These are phyloP conservation scores for Laguncularia racemosa DNA, from an alignment of 345 rosid species.

Conservation along the genomic window DNA sequence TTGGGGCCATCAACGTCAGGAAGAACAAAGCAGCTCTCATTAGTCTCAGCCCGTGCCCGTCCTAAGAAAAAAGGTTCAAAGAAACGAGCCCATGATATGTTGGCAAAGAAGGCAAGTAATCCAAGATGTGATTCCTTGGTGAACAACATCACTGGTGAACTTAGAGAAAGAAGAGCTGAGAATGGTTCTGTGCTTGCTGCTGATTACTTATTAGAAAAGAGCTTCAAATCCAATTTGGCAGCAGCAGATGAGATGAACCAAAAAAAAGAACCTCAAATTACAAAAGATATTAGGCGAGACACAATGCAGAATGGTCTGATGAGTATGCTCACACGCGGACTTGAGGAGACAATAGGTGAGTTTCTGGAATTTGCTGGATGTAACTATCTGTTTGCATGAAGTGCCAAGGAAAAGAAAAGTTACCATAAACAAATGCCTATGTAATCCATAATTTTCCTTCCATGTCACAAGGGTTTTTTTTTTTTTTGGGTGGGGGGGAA, in stretches of 20 bases:
- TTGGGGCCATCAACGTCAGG: conserved; percentile 52
- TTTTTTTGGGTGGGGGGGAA: too few species aligned
- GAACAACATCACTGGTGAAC: conserved; percentile 25
- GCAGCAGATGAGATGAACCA: conserved; percentile 7
- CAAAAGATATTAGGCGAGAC: conserved; percentile 16
- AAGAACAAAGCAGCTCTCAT: conserved; percentile 10
- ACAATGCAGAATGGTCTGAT: conserved; percentile 18
- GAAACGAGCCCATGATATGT: conserved; percentile 13
- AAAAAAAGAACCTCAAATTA: conserved; percentile 11
- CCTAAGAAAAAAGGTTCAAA: conserved; percentile 13
- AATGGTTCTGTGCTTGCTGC: conserved; percentile 42
- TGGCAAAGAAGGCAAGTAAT: conserved; percentile 12
- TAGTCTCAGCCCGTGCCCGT: conserved; percentile 14
- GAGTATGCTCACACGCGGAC: conserved; percentile 21
- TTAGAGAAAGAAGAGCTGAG: conserved; percentile 29
- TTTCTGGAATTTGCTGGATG: background rate
- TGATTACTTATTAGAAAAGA: conserved; percentile 13
- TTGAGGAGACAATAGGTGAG: conserved; percentile 45
- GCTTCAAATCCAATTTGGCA: conserved; percentile 9
- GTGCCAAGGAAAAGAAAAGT: too few species aligned
- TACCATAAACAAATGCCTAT: too few species aligned
- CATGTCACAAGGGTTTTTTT: too few species aligned
- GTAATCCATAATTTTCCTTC: too few species aligned
- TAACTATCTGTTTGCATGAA: background rate
- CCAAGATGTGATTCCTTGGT: conserved; percentile 13